A percentile compares a stretch with the other conserved stretches of the same genome.
Evolutionary conservation across 1,284 basidiomycete species (phyloP).

Genomic region (Ustilago xerochloae): DNA sequence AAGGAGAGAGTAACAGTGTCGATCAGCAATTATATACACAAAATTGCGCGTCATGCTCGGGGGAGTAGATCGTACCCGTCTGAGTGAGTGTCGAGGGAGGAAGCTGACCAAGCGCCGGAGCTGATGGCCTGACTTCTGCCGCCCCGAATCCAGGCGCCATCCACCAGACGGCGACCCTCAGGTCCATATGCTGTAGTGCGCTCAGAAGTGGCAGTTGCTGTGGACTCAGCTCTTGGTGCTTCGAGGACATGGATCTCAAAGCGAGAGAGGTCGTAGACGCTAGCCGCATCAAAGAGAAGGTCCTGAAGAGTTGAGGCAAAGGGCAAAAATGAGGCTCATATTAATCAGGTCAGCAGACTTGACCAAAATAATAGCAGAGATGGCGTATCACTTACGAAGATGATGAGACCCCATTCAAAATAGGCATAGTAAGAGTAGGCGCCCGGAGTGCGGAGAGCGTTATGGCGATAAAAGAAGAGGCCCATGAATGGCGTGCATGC

Average conservation of each 20-base stretch:
- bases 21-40: conserved; percentile 1
- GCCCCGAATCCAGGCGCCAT: conserved; percentile 52
- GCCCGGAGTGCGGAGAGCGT: conserved; percentile 56
- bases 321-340: not conserved
- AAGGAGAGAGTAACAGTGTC: not conserved
- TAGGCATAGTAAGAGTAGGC: conserved; percentile 62
- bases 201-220: not conserved
- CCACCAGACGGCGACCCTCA: conserved; percentile 17
- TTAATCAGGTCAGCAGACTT: not conserved
- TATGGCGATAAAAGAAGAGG: conserved; percentile 61
- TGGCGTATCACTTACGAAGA: conserved; percentile 48
- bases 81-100: conserved; percentile 4
- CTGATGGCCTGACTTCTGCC: conserved; percentile 48
- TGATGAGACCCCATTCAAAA: conserved; percentile 65
- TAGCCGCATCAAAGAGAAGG: conserved; percentile 61
- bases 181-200: conserved; percentile 4
- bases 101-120: conserved; percentile 56
- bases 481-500: conserved; percentile 63
- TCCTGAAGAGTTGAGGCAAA: conserved; percentile 33
- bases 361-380: not conserved
- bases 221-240: conserved; percentile 12
- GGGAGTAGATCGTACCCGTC: conserved; percentile 49
- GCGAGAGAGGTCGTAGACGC: conserved; percentile 55
- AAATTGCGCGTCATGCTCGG: conserved; percentile 1
- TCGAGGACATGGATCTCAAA: conserved; percentile 58